phyloP scores from a whole-genome alignment of 208 protist genomes.

The Trypanosoma avium region DNA sequence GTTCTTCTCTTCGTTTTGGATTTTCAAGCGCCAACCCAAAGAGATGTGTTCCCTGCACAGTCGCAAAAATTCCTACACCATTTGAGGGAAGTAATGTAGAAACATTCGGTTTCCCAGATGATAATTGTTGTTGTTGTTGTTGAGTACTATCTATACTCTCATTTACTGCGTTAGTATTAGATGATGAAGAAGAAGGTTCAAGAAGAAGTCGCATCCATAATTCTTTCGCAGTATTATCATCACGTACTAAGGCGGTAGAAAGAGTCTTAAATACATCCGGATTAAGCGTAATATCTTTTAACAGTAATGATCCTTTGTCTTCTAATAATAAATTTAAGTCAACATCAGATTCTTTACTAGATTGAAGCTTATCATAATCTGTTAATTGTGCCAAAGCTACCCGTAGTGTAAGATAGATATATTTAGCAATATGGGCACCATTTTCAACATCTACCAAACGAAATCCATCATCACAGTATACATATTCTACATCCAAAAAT shows the following conservation, averaged over 20 bases:
- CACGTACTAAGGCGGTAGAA: slow-evolving; percentile 33
- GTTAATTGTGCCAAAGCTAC: slow-evolving; percentile 44
- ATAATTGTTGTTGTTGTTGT: neutral
- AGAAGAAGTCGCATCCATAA: slow-evolving; percentile 46
- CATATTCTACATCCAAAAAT: slow-evolving; percentile 60
- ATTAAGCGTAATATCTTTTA: slow-evolving; percentile 39
- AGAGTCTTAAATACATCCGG: slow-evolving; percentile 43
- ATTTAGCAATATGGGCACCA: slow-evolving; percentile 46
- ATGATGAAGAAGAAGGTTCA: slow-evolving; percentile 1
- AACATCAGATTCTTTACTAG: slow-evolving; percentile 1
- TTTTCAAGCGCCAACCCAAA: slow-evolving; percentile 44
- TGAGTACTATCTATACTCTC: neutral
- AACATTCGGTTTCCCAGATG: neutral
- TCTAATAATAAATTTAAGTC: no score
- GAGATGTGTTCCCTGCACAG: slow-evolving; percentile 46
- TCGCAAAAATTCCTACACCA: slow-evolving; percentile 16
- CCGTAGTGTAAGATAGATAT: slow-evolving; percentile 56
- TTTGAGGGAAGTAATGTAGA: slow-evolving; percentile 8
- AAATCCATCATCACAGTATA: slow-evolving; percentile 60
- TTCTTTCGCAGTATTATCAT: slow-evolving; percentile 47
- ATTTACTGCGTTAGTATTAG: neutral
- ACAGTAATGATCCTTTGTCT: slow-evolving; percentile 25
- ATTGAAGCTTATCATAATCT: slow-evolving; percentile 48
- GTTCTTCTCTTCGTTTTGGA: slow-evolving; percentile 41
- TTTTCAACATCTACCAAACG: slow-evolving; percentile 49